Conservation (phyloP, 2,329 filamentous ascomycete species). For the Trichophyton simii region DNA sequence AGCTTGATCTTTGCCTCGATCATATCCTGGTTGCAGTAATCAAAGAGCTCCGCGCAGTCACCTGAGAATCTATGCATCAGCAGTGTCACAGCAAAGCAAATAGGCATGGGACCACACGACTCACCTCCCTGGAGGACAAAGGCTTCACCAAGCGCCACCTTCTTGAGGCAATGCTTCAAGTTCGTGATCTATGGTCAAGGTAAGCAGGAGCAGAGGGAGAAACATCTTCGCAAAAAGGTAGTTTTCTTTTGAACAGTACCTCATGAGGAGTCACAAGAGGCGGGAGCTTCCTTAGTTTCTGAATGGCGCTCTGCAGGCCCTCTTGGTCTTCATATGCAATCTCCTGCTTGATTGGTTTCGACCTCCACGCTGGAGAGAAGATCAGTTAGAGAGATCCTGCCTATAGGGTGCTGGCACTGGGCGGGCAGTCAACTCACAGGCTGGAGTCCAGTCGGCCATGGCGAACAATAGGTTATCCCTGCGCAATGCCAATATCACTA, state of each 20-base stretch:
- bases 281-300: conserved; percentile 33
- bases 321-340: conserved; percentile 34
- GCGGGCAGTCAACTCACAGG: conserved; percentile 15
- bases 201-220: conserved; percentile 8
- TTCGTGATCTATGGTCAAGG: conserved; percentile 48
- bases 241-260: conserved; percentile 16
- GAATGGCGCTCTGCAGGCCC: conserved; percentile 28
- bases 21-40: conserved; percentile 78
- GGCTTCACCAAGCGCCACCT: conserved; percentile 80
- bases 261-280: conserved; percentile 38
- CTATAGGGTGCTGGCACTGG: neutral
- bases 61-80: conserved; percentile 18
- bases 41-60: conserved; percentile 93
- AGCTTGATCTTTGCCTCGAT: conserved; percentile 97
- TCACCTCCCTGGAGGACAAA: conserved; percentile 84
- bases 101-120: conserved; percentile 5
- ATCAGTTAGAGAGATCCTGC: neutral
- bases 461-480: neutral
- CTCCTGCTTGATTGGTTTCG: conserved; percentile 36
- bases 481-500: neutral
- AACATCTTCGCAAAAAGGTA: neutral
- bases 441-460: conserved; percentile 20
- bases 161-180: conserved; percentile 63
- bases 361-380: conserved; percentile 29
- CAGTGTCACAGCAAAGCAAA: neutral